Evolutionary conservation across 2,329 filamentous ascomycete genomes (phyloP), one percentile per base, ranked within the genome.

Genomic region (Fusarium palustre): DNA sequence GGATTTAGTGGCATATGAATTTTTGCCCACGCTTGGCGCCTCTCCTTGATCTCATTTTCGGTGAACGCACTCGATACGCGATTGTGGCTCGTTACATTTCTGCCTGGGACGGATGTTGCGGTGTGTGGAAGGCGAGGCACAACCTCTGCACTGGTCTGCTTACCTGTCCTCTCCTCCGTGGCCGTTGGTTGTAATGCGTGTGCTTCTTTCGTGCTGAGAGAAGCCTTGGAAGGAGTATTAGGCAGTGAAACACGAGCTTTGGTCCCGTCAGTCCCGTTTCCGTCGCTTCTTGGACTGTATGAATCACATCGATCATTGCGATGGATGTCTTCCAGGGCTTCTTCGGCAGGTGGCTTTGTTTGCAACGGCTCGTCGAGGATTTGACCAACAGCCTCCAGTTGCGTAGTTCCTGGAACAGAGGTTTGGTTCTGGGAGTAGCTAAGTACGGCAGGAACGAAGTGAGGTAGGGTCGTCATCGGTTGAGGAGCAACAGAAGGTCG

Each of bases 1-100:
- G 67, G 75, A 58, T 72, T 65, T 55, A 78, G 60, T 45, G 79
- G 78, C 76, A 79, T 75, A 39, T 75, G 64, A 66, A 80, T 79
- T 58, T 72, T 78, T 72, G 77, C 70, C 77, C 76, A 79, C 53
- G 71, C 73, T 71, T 74, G 69, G 62, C 69, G 75, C 57, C 78
- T 75, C 39, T 68, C 70, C 64, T 74, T 74, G 34, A 78, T 77
- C 57, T 80, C 66, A 48, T 76, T 64, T 45, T 74, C 70, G 15
- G 78, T 78, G 38, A 78, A 79, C 7, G 59, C 48, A 39, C 75
- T 74, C 20, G 64, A 33, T 20, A 36, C 49, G 33, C 71, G 68
- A 28, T 31, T 30, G 28, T 71, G 67, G n/a, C 22, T 52, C 24
- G 22, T 24, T 20, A 18, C 22, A 41, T 46, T 36, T 9, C 15